Base-by-base conservation (phyloP, 1,284 basidiomycete genomes). In the Papiliotrema laurentii region DNA sequence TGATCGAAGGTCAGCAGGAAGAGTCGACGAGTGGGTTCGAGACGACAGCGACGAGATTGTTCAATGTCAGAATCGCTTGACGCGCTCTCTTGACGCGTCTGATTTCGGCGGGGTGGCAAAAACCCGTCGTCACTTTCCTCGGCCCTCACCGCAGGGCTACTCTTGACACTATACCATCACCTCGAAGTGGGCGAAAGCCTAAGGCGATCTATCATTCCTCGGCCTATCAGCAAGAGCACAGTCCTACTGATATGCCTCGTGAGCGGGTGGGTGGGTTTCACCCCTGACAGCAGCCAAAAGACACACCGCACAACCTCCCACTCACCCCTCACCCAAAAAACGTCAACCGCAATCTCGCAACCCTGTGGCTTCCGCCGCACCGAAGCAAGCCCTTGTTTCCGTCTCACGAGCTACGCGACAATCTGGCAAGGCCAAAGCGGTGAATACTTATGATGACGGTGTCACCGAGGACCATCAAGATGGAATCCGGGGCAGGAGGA, bases 71-170 rank as follows among this genome's bases (percentile, higher is more conserved):
- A 36, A 38, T n/a, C 21, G 33, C 35, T 7, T 18, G 25, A 53
- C 46, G 47, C 51, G 50, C n/a, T n/a, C n/a, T n/a, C n/a, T n/a
- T n/a, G n/a, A 51, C 45, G 50, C 50, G 50, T 47, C 35, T 33
- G 19, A 43, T 25, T 28, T 16, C 31, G 38, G 38, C n/a, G n/a
- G n/a, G n/a, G n/a, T n/a, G n/a, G n/a, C n/a, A n/a, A n/a, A n/a
- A n/a, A n/a, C n/a, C n/a, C n/a, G n/a, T n/a, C n/a, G n/a, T n/a
- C n/a, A 21, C 10, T 37, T 43, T 51, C 43, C 49, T 24, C n/a
- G n/a, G n/a, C n/a, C n/a, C n/a, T n/a, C n/a, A n/a, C n/a, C n/a
- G n/a, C n/a, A n/a, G 33, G 5, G 16, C 27, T 45, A 41, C 43
- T 34, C 25, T 46, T 33, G 22, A 37, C 31, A 14, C 7, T 21